A percentile compares a stretch with the other conserved stretches of the same genome.
Conservation (phyloP, 768 basidiomycete genomes). For the Tricholoma flavovirens region DNA sequence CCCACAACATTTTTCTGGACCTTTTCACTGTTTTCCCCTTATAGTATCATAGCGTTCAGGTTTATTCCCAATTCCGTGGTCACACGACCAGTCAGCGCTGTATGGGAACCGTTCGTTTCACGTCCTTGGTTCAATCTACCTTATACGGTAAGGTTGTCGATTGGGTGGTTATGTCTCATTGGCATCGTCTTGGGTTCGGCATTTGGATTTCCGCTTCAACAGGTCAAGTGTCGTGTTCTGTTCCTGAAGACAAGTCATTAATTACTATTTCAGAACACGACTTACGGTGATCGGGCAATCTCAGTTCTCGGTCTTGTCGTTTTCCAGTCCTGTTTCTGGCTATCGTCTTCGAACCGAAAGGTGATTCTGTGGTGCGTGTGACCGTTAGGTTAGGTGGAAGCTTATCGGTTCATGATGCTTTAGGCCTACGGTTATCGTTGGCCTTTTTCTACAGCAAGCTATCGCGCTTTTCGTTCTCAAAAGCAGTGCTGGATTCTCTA, state of each 20-base stretch:
- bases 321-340: slow-evolving; percentile 74
- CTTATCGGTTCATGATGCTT: neutral
- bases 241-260: neutral
- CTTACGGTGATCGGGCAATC: slow-evolving; percentile 77
- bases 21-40: slow-evolving; percentile 1
- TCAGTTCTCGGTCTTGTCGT: slow-evolving; percentile 74
- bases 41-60: slow-evolving; percentile 75
- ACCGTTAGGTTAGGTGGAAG: neutral
- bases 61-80: slow-evolving; percentile 71
- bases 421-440: slow-evolving; percentile 85
- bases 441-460: slow-evolving; percentile 78
- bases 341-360: slow-evolving; percentile 55
- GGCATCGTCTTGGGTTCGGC: slow-evolving; percentile 81
- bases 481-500: slow-evolving; percentile 70
- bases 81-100: slow-evolving; percentile 60
- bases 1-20: neutral
- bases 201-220: slow-evolving; percentile 66
- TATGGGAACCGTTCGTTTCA: slow-evolving; percentile 64
- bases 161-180: slow-evolving; percentile 76
- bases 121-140: slow-evolving; percentile 60
- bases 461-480: slow-evolving; percentile 90
- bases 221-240: slow-evolving; percentile 29
- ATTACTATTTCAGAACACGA: slow-evolving; percentile 31
- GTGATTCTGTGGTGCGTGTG: slow-evolving; percentile 63
- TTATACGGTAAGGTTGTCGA: slow-evolving; percentile 44